phyloP scores from a whole-genome alignment of 1,284 basidiomycete genomes.

The Tylopilus orsonianus region DNA sequence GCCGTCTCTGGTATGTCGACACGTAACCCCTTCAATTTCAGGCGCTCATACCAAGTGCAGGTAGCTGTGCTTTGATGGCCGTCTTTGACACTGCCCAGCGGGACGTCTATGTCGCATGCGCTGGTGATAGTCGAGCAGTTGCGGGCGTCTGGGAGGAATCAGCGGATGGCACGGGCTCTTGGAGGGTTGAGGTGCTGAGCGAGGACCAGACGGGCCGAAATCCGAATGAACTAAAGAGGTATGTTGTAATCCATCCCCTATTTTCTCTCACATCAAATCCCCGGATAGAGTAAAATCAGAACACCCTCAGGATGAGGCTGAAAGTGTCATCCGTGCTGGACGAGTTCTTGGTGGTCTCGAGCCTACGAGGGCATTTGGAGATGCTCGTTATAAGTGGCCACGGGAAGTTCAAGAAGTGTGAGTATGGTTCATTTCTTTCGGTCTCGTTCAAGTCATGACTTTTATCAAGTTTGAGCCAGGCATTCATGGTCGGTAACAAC shows the following conservation, averaged over 20 bases:
- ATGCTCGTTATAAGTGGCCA: slow-evolving; percentile 92
- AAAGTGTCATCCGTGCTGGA: slow-evolving; percentile 82
- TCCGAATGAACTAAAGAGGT: slow-evolving; percentile 77
- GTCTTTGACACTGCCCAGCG: slow-evolving; percentile 80
- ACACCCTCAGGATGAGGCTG: slow-evolving; percentile 82
- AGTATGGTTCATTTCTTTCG: slow-evolving; percentile 28
- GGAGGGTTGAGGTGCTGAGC: slow-evolving; percentile 89
- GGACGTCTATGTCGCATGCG: slow-evolving; percentile 86
- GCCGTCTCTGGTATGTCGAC: slow-evolving; percentile 63
- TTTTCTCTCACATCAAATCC: slow-evolving; percentile 9
- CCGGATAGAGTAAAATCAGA: slow-evolving; percentile 77
- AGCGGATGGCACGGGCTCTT: slow-evolving; percentile 58
- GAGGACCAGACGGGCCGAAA: slow-evolving; percentile 97
- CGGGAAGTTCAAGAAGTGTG: slow-evolving; percentile 72
- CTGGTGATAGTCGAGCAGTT: slow-evolving; percentile 94
- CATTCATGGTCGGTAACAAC: slow-evolving; percentile 64
- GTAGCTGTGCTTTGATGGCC: slow-evolving; percentile 87
- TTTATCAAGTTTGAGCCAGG: slow-evolving; percentile 57
- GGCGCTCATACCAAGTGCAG: slow-evolving; percentile 37
- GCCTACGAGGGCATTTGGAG: slow-evolving; percentile 93
- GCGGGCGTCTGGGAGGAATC: slow-evolving; percentile 86
- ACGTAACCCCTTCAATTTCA: background rate
- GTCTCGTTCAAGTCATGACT: slow-evolving; percentile 3
- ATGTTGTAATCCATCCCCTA: slow-evolving; percentile 10
- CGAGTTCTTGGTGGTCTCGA: slow-evolving; percentile 92